phyloP scores from a whole-genome alignment of 225 moss, liverwort and hornwort genomes.

The Asterella californica region DNA sequence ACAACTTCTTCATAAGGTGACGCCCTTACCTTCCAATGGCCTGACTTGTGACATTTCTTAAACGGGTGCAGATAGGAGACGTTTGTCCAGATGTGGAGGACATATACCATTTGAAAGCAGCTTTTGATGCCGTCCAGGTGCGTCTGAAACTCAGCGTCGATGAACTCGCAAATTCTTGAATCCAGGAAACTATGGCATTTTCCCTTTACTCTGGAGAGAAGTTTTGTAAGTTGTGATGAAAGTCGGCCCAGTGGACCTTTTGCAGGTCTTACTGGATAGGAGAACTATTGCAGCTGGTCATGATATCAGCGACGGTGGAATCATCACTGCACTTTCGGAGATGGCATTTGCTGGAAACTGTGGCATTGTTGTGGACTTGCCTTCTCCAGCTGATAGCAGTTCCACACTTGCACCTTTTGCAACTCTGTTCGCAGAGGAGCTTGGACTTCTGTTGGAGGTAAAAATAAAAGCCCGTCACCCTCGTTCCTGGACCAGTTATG shows the following conservation, averaged over 20 bases:
- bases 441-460: constrained; percentile 92
- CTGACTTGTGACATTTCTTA: neutral
- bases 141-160: neutral
- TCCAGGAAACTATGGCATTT: neutral
- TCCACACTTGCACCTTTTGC: constrained; percentile 49
- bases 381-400: constrained; percentile 36
- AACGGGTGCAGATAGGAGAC: constrained; percentile 73
- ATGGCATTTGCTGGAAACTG: constrained; percentile 98
- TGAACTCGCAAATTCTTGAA: neutral
- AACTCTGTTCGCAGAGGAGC: constrained; percentile 92
- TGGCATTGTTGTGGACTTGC: constrained; percentile 72
- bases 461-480: neutral
- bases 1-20: too few species aligned
- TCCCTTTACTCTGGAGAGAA: too few species aligned
- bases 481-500: neutral
- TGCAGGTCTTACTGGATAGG: constrained; percentile 69
- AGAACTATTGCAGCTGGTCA: constrained; percentile 75
- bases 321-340: constrained; percentile 69
- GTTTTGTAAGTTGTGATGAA: neutral
- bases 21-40: neutral
- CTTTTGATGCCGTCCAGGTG: constrained; percentile 82
- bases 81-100: constrained; percentile 81
- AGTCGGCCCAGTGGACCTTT: neutral
- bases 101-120: constrained; percentile 63
- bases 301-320: constrained; percentile 97